Percentiles rank a stretch among this genome's conserved stretches.
Evolutionary conservation across 768 basidiomycete species (phyloP).

Genomic region (Pisolithus microcarpus): DNA sequence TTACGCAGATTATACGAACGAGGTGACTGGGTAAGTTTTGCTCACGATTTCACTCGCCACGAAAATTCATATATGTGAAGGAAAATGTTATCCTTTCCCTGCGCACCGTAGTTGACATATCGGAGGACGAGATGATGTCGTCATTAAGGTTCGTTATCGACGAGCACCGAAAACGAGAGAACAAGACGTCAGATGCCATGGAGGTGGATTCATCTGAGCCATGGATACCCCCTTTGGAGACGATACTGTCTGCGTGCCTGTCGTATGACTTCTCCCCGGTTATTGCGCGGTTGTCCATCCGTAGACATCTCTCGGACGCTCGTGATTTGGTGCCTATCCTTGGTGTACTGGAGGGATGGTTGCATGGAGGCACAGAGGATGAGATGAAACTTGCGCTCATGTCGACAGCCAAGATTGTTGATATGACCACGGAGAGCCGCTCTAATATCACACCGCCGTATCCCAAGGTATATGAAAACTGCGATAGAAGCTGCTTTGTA

Average conservation of each 20-base stretch:
- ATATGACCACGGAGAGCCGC: background rate
- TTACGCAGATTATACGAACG: slow-evolving; percentile 44
- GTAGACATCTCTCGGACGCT: slow-evolving; percentile 33
- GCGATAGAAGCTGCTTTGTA: slow-evolving; percentile 23
- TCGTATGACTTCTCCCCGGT: slow-evolving; percentile 34
- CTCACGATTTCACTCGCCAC: background rate
- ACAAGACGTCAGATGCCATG: slow-evolving; percentile 20
- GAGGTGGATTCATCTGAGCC: slow-evolving; percentile 29
- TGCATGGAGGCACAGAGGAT: slow-evolving; percentile 25
- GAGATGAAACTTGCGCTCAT: slow-evolving; percentile 17
- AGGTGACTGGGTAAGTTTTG: slow-evolving; percentile 58
- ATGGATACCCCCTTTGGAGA: slow-evolving; percentile 28
- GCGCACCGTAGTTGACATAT: slow-evolving; percentile 49
- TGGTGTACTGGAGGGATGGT: slow-evolving; percentile 33
- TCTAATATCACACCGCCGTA: slow-evolving; percentile 17
- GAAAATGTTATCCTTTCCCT: slow-evolving; percentile 46
- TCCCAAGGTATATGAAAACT: slow-evolving; percentile 33
- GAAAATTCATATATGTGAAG: slow-evolving; percentile 7
- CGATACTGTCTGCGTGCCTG: slow-evolving; percentile 33
- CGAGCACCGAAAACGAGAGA: slow-evolving; percentile 26
- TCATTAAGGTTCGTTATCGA: slow-evolving; percentile 40
- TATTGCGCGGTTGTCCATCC: slow-evolving; percentile 38
- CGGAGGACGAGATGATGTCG: slow-evolving; percentile 57
- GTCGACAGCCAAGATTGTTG: slow-evolving; percentile 11
- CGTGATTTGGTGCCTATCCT: slow-evolving; percentile 34